Conservation (phyloP, 176 grass and related monocot genomes). For the Triticum urartu region DNA sequence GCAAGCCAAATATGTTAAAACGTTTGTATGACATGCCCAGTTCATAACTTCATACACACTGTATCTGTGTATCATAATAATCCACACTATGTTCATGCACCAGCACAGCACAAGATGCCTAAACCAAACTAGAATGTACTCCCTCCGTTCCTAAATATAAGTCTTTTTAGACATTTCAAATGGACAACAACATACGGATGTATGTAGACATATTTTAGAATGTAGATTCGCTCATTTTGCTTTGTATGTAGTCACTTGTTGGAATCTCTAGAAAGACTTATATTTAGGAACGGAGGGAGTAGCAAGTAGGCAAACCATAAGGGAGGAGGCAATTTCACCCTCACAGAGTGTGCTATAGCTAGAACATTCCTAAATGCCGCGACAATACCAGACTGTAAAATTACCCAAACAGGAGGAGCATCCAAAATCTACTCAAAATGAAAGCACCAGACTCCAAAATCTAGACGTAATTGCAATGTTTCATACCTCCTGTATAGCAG, state of each 20-base stretch:
- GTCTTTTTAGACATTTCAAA: too few relatives aligned
- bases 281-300: too few relatives aligned
- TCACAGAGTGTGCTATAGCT: neutral
- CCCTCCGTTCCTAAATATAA: too few relatives aligned
- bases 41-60: neutral
- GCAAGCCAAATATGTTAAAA: neutral
- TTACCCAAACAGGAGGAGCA: neutral
- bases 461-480: neutral
- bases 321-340: neutral
- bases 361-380: neutral
- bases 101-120: neutral
- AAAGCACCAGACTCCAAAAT: constrained; percentile 25
- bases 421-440: neutral
- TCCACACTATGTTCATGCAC: neutral
- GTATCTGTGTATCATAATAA: neutral
- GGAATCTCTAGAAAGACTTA: too few relatives aligned
- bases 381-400: neutral
- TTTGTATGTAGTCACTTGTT: too few relatives aligned
- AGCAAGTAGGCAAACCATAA: neutral
- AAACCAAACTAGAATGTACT: neutral
- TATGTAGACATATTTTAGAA: too few relatives aligned
- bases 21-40: neutral
- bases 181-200: too few relatives aligned
- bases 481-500: constrained; percentile 73
- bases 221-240: too few relatives aligned